Evolutionary conservation across 2,329 filamentous ascomycete species (phyloP), one percentile per base, ranked within the genome.

Genomic region (Periconia digitata): DNA sequence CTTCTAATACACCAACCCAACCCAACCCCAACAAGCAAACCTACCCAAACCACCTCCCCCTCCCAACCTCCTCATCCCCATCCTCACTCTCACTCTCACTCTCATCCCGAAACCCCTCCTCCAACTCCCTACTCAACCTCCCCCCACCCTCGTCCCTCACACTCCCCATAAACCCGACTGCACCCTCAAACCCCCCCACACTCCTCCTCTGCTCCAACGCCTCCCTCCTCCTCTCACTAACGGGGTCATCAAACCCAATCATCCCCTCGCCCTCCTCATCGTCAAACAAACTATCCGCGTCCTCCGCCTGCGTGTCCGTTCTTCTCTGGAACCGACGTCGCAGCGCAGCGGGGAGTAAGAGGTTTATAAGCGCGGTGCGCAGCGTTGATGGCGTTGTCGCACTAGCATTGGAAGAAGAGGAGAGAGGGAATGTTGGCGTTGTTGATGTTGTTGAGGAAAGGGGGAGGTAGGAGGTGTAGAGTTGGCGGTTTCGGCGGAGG

Each of bases 21-120:
- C 20, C 10, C 13, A n/a, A n/a, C n/a, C n/a, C n/a, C n/a, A n/a
- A n/a, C n/a, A n/a, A n/a, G n/a, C n/a, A n/a, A n/a, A n/a, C n/a
- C n/a, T n/a, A n/a, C n/a, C n/a, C n/a, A n/a, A n/a, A n/a, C n/a
- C 8, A n/a, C 27, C 24, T 21, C 55, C 40, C 27, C 61, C 63
- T 13, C 62, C 44, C 7, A 59, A 60, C 38, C 50, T 43, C 40
- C 58, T 60, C 63, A 20, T 64, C 64, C 16, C 64, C 70, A 5
- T 62, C 67, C 27, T 15, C 38, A 6, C 38, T 23, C 38, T 40
- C 82, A 32, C 86, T 83, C 47, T 86, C 84, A 64, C 86, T 89
- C 58, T 88, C 85, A 66, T 89, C 86, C 71, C 83, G 82, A 64
- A 90, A 90, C 0, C 85, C 86, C 61, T 86, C 81, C 67, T 92